phyloP scores from a whole-genome alignment of 73 alveolate species.

The Paramecium tetraurelia region DNA sequence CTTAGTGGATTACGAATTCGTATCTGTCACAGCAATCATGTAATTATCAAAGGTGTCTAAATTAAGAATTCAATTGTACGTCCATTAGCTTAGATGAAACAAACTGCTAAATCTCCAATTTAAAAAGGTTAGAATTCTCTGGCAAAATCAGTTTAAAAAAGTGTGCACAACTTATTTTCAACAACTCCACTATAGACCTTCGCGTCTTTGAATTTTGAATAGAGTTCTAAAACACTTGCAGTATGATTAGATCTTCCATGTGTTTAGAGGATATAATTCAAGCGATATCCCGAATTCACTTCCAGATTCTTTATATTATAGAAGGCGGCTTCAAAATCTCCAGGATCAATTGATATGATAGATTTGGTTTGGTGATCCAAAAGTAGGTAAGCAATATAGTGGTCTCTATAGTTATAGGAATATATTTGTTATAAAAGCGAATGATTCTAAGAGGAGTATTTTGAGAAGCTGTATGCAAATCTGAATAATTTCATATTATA shows the following conservation, averaged over 20 bases:
- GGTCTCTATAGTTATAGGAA: slow-evolving; percentile 22
- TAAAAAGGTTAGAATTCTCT: neutral
- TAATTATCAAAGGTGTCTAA: slow-evolving; percentile 16
- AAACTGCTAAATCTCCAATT: slow-evolving; percentile 30
- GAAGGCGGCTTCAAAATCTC: slow-evolving; percentile 8
- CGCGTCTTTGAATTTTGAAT: neutral
- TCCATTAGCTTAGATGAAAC: slow-evolving; percentile 6
- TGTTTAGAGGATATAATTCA: neutral
- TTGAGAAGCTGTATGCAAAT: neutral
- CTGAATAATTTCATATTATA: slow-evolving; percentile 9
- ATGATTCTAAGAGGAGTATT: slow-evolving; percentile 30
- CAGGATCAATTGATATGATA: slow-evolving; percentile 35
- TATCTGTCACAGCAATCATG: slow-evolving; percentile 1
- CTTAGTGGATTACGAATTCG: neutral
- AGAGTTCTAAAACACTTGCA: neutral
- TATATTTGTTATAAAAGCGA: neutral
- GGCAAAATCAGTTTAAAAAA: neutral
- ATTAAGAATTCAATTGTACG: neutral
- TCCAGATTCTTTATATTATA: neutral
- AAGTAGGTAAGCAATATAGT: neutral
- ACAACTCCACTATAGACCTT: neutral
- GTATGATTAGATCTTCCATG: slow-evolving; percentile 30
- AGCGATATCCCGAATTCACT: neutral
- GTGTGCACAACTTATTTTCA: neutral
- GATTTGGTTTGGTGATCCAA: slow-evolving; percentile 13